Conservation (phyloP, 805 yeast species). For the Candida rishiriensis region DNA sequence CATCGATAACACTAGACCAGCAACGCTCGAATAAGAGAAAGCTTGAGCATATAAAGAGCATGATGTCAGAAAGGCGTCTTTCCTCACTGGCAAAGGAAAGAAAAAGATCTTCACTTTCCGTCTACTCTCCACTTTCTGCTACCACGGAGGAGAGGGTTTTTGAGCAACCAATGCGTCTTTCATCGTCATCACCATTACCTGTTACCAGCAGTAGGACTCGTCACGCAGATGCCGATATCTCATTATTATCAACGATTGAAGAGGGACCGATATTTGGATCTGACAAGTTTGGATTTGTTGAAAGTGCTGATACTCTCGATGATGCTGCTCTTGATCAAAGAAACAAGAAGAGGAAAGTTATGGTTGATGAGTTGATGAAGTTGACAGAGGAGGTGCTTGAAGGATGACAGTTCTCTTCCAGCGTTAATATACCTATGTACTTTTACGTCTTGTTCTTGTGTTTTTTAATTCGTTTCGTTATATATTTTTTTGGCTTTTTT, state of each 20-base stretch:
- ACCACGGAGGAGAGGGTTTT: too few relatives aligned
- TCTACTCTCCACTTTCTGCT: too few relatives aligned
- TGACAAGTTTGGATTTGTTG: not conserved
- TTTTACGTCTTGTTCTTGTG: too few relatives aligned
- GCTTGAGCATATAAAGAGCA: not conserved
- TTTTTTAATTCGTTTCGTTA: too few relatives aligned
- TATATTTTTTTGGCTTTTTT: slow-evolving; percentile 1
- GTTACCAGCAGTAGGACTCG: too few relatives aligned
- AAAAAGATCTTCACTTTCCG: too few relatives aligned
- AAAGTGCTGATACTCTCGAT: not conserved
- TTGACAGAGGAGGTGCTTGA: slow-evolving; percentile 24
- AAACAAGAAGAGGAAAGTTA: slow-evolving; percentile 9
- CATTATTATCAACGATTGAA: slow-evolving; percentile 7
- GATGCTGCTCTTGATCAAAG: not conserved
- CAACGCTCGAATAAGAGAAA: not conserved
- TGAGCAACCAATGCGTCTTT: not conserved
- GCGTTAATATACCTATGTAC: not conserved
- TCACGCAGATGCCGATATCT: slow-evolving; percentile 3
- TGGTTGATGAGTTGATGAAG: slow-evolving; percentile 15
- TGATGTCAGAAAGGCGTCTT: not conserved
- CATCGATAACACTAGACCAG: not conserved
- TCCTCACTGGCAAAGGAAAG: too few relatives aligned
- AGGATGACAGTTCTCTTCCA: slow-evolving; percentile 1
- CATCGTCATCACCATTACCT: not conserved
- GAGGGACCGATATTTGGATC: slow-evolving; percentile 2